Evolutionary conservation across 805 yeast species (phyloP).

Genomic region (Saccharomycopsis sp.): DNA sequence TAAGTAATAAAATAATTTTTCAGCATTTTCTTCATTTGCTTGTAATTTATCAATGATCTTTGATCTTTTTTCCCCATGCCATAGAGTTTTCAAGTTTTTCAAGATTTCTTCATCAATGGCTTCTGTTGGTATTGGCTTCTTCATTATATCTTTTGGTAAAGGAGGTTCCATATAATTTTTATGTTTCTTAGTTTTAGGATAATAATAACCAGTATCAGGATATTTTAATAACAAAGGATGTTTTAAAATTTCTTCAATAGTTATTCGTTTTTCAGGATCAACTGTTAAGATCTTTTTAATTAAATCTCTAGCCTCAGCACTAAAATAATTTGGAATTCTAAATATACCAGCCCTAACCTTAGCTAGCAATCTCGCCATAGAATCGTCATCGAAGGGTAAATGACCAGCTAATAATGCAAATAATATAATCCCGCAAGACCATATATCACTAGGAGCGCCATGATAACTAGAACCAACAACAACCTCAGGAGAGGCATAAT

Average conservation of each 20-base stretch:
- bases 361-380: constrained; percentile 74
- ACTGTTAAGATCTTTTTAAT: constrained; percentile 75
- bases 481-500: constrained; percentile 96
- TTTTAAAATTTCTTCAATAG: constrained; percentile 62
- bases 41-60: constrained; percentile 47
- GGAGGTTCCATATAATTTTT: constrained; percentile 34
- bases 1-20: constrained; percentile 74
- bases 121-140: constrained; percentile 26
- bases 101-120: constrained; percentile 69
- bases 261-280: constrained; percentile 73
- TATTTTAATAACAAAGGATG: constrained; percentile 84
- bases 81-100: constrained; percentile 67
- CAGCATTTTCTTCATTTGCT: constrained; percentile 56
- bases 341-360: constrained; percentile 90
- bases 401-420: constrained; percentile 93
- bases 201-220: constrained; percentile 31
- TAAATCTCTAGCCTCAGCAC: constrained; percentile 81
- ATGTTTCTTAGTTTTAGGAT: constrained; percentile 29
- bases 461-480: constrained; percentile 93
- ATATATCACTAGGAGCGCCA: constrained; percentile 94
- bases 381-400: constrained; percentile 94
- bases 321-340: constrained; percentile 72
- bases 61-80: constrained; percentile 66
- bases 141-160: constrained; percentile 29
- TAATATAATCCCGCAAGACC: constrained; percentile 96